Evolutionary conservation across 305 asterid species (phyloP).

Genomic region (Fraxinus ornus): DNA sequence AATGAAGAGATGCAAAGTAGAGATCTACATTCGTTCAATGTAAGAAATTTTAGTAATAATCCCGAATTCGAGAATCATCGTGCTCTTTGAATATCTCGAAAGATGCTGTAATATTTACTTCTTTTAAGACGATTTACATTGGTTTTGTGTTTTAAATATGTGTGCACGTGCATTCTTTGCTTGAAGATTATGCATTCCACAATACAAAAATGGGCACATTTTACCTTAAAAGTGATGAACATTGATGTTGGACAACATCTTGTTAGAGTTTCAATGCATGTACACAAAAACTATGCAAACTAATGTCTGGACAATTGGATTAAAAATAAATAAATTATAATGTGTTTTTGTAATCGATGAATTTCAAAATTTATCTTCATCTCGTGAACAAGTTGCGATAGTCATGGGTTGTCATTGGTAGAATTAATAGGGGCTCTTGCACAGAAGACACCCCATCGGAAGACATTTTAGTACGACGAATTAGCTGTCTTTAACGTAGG

Average conservation of each 20-base stretch:
- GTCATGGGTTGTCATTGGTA: slow-evolving; percentile 16
- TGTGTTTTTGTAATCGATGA: slow-evolving; percentile 18
- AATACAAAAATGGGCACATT: slow-evolving; percentile 37
- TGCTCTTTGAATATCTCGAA: neutral
- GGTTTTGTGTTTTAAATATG: slow-evolving; percentile 28
- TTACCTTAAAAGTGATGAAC: slow-evolving; percentile 27
- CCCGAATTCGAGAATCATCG: neutral
- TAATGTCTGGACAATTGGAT: slow-evolving; percentile 37
- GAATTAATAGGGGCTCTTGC: neutral
- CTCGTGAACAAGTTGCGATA: slow-evolving; percentile 32
- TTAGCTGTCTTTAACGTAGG: neutral
- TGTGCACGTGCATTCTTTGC: slow-evolving; percentile 60
- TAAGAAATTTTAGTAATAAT: neutral
- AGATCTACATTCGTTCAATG: neutral
- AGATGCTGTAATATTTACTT: slow-evolving; percentile 26
- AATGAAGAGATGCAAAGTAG: neutral
- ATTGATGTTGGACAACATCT: slow-evolving; percentile 13
- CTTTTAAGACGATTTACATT: slow-evolving; percentile 43
- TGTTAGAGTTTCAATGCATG: slow-evolving; percentile 47
- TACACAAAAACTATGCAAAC: slow-evolving; percentile 44
- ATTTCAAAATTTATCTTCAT: slow-evolving; percentile 43
- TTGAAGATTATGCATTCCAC: slow-evolving; percentile 50
- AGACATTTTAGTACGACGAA: neutral
- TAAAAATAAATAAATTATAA: neutral
- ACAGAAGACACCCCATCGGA: neutral